Base-by-base conservation (phyloP, 2,329 filamentous ascomycete species). In the Hypoxylon sp. region DNA sequence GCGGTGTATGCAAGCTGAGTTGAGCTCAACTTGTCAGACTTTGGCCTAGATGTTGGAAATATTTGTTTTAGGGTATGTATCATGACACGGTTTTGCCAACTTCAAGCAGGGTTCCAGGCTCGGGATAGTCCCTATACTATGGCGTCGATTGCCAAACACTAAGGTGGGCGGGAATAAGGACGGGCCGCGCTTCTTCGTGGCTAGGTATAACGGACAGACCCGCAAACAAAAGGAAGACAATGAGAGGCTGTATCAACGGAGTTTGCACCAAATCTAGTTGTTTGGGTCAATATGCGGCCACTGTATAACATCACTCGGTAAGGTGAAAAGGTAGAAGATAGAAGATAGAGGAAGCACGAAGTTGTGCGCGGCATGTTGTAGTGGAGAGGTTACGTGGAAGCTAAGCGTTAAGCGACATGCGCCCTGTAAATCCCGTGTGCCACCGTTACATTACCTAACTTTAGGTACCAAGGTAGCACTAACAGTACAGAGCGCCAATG, bases 321-420 rank as follows among this genome's bases (percentile, higher is more conserved):
- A 37, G 35, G 29, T n/a, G 26, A 26, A 19, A 39, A 57, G 39
- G 44, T 22, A 58, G 39, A 54, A 13, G 17, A 39, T 29, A 37
- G 54, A 67, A 33, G 35, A 52, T 26, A 19, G 39, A 63, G 35
- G 55, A 62, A 61, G 46, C 29, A 70, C 51, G 63, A 63, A 46
- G 68, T 68, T 39, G 48, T 63, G 44, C 53, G 50, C 50, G 65
- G 54, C 53, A 54, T 14, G 50, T 61, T 54, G 53, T 59, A 55
- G 11, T 35, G 29, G 19, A 14, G 22, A 46, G 65, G 54, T 67
- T 63, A 63, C 53, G 53, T 60, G 50, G 39, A 54, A 66, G 53
- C 60, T 56, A 65, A 61, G 68, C 58, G 62, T 68, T 68, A 68
- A 68, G 65, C 68, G 65, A 70, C 37, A 62, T 70, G 56, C 65